Evolutionary conservation across 1,139 yeast genomes (phyloP).

Genomic region (Meyerozyma carpophila): DNA sequence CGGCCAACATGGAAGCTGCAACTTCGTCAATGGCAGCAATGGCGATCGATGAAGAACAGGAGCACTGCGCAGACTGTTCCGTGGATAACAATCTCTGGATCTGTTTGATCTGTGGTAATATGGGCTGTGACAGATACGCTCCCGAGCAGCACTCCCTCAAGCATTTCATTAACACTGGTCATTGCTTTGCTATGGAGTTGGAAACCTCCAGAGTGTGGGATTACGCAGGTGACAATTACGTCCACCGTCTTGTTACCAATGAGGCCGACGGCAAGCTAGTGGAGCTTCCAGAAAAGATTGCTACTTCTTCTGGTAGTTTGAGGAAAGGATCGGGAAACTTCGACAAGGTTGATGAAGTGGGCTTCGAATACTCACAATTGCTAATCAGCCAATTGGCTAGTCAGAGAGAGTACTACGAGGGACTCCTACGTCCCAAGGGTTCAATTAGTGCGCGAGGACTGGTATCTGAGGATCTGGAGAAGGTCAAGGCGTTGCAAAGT

Average conservation of each 20-base stretch:
- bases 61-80: conserved; percentile 53
- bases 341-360: conserved; percentile 48
- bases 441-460: conserved; percentile 16
- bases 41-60: background rate
- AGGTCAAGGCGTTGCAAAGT: background rate
- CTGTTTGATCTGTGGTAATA: conserved; percentile 81
- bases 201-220: conserved; percentile 91
- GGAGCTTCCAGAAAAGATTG: conserved; percentile 48
- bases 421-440: conserved; percentile 37
- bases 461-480: conserved; percentile 7
- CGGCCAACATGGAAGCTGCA: background rate
- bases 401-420: conserved; percentile 83
- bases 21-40: conserved; percentile 2
- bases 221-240: conserved; percentile 87
- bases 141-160: conserved; percentile 76
- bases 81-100: conserved; percentile 78
- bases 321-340: conserved; percentile 8
- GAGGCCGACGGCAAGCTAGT: conserved; percentile 83
- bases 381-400: conserved; percentile 78
- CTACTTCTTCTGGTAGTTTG: conserved; percentile 20
- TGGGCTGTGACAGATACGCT: conserved; percentile 89
- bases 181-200: conserved; percentile 90
- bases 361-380: conserved; percentile 75
- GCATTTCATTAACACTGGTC: conserved; percentile 74
- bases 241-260: conserved; percentile 79